Evolutionary conservation across 2,329 filamentous ascomycete genomes (phyloP), one percentile per base, ranked within the genome.

Genomic region (Pseudopyrenochaeta lycopersici): DNA sequence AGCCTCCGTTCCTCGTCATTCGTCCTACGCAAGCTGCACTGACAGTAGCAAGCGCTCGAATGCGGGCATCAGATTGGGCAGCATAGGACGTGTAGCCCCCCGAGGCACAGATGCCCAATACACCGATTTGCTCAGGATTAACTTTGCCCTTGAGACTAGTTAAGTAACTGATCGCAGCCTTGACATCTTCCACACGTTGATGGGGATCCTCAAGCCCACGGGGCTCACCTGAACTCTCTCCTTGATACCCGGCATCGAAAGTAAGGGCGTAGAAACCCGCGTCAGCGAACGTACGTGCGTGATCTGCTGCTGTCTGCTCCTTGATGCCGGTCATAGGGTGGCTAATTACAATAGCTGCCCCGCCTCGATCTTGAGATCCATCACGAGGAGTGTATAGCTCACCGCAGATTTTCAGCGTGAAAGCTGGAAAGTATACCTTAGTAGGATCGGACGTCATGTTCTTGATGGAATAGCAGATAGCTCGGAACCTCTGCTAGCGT

Each of bases 221-320:
- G 3, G 78, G 77, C 32, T 68, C 47, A 7, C 77, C 77, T 7
- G 52, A 66, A 23, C 60, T 69, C 47, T 72, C 72, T 20, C 78
- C 77, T 49, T 79, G 76, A 45, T 76, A 76, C 2, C 69, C 69
- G 5, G 76, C 70, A 47, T 80, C 77, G 51, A 64, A 79, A n/a
- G 68, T 58, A 6, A 80, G 60, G 6, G 56, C 44, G 38, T 62
- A 52, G 56, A 78, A 78, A 7, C 77, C 76, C 12, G 4, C 5
- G 18, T 71, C 47, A 15, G 72, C 45, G 5, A 79, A 64, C 0
- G 51, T 17, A 2, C 58, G 52, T 12, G 76, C 75, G 42, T 79
- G 74, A 32, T 67, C 46, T 5, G 61, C 66, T 2, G 75, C 35
- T 1, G 76, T 69, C 57, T 79, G 76, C 56, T 79, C 77, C 52